A percentile compares a stretch with the other conserved stretches of the same genome.
Evolutionary conservation across 192 early-diverging fungal species (phyloP).

Genomic region (Umbelopsis vinacea): DNA sequence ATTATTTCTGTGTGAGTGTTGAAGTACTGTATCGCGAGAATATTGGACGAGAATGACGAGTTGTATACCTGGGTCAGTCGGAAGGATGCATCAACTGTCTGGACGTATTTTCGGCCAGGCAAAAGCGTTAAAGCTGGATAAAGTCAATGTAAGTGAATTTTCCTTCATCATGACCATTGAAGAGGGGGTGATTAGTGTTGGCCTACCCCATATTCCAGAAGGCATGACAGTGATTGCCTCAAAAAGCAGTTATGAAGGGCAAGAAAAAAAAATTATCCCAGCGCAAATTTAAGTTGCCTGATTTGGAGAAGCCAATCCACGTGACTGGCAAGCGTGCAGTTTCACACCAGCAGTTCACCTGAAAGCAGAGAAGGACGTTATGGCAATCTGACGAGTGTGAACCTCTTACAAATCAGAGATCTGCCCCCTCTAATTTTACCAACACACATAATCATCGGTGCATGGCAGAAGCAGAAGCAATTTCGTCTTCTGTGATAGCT

Average conservation of each 20-base stretch:
- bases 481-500: constrained; percentile 10
- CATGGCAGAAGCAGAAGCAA: constrained; percentile 24
- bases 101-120: not conserved
- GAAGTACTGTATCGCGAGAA: not conserved
- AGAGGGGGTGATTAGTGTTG: not conserved
- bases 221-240: not conserved
- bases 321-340: not conserved
- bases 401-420: constrained; percentile 1
- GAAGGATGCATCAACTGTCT: constrained; percentile 5
- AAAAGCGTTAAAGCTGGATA: not conserved
- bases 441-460: constrained; percentile 18
- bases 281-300: not conserved
- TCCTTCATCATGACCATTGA: not conserved
- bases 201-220: constrained; percentile 10
- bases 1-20: not conserved
- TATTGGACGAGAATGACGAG: not conserved
- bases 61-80: constrained; percentile 10
- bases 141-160: not conserved
- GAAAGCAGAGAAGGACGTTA: not conserved
- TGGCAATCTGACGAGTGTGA: not conserved
- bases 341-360: not conserved
- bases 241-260: not conserved
- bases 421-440: not conserved
- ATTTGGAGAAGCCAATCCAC: not conserved
- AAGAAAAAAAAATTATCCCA: constrained; percentile 11